Evolutionary conservation across 2,329 filamentous ascomycete genomes (phyloP), one percentile per base, ranked within the genome.

Genomic region (Curvularia hawaiiensis): DNA sequence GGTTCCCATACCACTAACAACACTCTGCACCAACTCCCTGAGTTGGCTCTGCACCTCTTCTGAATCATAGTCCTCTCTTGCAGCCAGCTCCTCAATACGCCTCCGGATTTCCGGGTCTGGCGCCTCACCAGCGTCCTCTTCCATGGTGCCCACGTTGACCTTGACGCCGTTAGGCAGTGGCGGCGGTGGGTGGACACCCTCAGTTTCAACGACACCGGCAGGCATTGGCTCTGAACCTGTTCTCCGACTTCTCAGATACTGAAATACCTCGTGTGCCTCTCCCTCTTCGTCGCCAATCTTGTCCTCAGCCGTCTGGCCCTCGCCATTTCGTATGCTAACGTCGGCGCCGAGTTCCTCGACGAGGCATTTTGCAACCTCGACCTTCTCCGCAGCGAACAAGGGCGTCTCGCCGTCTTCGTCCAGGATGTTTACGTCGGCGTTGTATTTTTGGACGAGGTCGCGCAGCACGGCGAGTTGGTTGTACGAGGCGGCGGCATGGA

Each of bases 321-420:
- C 91, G 22, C 83, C 79, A 62, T 95, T 93, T 64, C 79, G 83
- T 58, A 88, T 80, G 20, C 77, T 78, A 38, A 85, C 76, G 66
- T 96, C 87, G 31, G 90, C 85, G 5, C 88, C 86, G 3, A 98
- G 81, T 75, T 97, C 92, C 70, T 96, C 91, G 3, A 98, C 85
- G 8, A 99, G 81, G 51, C 88, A 85, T 67, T 85, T 86, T 20
- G 94, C 94, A 43, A 92, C 88, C 4, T 90, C 88, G 48, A 90
- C 81, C 0, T 87, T 91, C 77, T 99, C 95, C 28, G 88, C 87
- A n/a, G 92, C 91, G 72, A 97, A 99, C 4, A 99, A 82, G n/a
- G 94, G 90, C 1, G 94, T 97, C 78, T 99, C 95, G 55, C 88
- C 86, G 74, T 99, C 95, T 75, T 97, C 91, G 73, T 99, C 95